These are phyloP conservation scores for Sonneratia alba DNA, from an alignment of 345 rosid species.

Conservation along the genomic window DNA sequence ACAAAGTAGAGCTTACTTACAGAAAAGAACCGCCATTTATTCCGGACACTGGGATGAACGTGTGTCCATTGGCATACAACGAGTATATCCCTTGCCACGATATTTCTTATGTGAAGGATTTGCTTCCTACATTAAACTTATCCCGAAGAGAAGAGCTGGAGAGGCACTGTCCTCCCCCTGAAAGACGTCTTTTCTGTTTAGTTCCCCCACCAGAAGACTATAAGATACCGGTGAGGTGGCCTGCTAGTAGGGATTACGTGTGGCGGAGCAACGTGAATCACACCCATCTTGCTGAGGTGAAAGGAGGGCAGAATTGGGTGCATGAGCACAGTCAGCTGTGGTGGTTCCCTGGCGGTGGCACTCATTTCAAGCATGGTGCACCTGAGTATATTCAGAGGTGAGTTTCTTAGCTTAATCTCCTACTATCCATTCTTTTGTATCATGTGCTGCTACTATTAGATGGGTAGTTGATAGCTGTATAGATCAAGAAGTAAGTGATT, in stretches of 20 bases:
- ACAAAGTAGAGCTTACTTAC: conserved; percentile 49
- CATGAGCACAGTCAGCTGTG: conserved; percentile 62
- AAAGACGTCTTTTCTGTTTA: conserved; percentile 71
- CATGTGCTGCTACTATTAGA: background rate
- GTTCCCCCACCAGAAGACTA: conserved; percentile 87
- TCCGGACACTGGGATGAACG: conserved; percentile 56
- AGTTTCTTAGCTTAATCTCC: conserved; percentile 2
- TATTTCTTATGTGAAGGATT: conserved; percentile 32
- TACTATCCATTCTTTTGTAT: background rate
- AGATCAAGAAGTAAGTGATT: background rate
- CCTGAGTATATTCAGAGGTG: conserved; percentile 84
- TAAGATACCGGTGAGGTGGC: conserved; percentile 84
- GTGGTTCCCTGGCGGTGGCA: conserved; percentile 99
- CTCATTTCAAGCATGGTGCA: conserved; percentile 96
- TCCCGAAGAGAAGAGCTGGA: conserved; percentile 79
- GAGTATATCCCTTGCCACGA: conserved; percentile 91
- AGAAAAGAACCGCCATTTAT: conserved; percentile 39
- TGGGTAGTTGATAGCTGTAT: background rate
- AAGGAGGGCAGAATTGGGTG: conserved; percentile 98
- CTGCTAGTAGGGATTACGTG: conserved; percentile 70
- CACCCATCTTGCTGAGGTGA: conserved; percentile 72
- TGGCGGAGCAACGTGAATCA: conserved; percentile 97
- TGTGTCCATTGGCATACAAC: conserved; percentile 64
- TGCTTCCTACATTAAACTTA: conserved; percentile 50
- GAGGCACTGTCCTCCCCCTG: conserved; percentile 80